These are phyloP conservation scores for Wallacemonas sp. DNA, from an alignment of 208 protist genomes.

Conservation along the genomic window DNA sequence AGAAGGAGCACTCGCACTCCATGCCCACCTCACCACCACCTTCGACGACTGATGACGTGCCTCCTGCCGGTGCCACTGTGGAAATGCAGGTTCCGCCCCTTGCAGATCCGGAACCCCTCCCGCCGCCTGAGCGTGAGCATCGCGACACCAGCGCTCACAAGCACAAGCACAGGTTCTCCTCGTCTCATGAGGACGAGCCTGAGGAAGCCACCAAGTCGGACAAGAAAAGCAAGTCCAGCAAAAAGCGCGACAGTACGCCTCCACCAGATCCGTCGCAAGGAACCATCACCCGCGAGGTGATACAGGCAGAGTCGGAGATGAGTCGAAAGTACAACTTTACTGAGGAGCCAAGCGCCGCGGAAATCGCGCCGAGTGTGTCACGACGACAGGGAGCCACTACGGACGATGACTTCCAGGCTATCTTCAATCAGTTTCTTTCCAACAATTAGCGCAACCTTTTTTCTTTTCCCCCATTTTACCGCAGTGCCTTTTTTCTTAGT, in stretches of 20 bases:
- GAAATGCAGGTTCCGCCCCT: neutral
- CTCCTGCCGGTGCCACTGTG: neutral
- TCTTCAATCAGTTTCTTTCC: conserved; percentile 34
- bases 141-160: neutral
- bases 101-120: neutral
- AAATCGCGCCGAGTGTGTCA: conserved; percentile 13
- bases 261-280: neutral
- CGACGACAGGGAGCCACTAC: conserved; percentile 7
- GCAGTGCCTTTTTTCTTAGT: too few species aligned
- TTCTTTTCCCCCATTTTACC: too few species aligned
- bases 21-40: neutral
- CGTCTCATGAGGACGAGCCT: conserved; percentile 1
- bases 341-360: neutral
- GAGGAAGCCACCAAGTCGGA: neutral
- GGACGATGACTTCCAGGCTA: conserved; percentile 30
- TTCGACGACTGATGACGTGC: neutral
- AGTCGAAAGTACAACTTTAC: conserved; percentile 19
- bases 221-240: conserved; percentile 12
- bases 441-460: neutral
- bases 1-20: conserved; percentile 11
- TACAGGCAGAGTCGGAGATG: conserved; percentile 19
- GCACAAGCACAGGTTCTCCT: neutral
- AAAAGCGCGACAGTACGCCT: neutral
- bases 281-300: neutral
- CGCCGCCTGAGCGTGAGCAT: neutral